These are phyloP conservation scores for Colletotrichum siamense DNA, from an alignment of 2,329 filamentous ascomycete species.

Conservation along the genomic window DNA sequence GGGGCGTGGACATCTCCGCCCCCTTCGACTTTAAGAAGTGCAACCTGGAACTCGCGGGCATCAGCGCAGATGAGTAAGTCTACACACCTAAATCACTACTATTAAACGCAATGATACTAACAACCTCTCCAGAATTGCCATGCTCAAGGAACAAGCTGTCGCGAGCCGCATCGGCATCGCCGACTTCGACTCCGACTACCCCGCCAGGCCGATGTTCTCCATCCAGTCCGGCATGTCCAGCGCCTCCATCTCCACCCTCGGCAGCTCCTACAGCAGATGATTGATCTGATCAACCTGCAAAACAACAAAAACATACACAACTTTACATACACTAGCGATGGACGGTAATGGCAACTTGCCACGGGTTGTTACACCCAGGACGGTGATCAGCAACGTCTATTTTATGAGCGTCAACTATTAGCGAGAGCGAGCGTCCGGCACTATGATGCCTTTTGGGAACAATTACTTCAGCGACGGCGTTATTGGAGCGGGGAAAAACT, in stretches of 20 bases:
- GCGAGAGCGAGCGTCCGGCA: not conserved
- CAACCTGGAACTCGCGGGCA: slow-evolving; percentile 56
- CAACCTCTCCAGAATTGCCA: slow-evolving; percentile 44
- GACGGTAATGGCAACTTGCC: slow-evolving; percentile 5
- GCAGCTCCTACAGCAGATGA: slow-evolving; percentile 7
- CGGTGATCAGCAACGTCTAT: not conserved
- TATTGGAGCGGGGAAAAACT: not conserved
- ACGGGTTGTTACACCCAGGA: not conserved
- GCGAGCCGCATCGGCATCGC: slow-evolving; percentile 54
- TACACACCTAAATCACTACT: not conserved
- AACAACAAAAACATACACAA: not conserved
- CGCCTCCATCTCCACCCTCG: slow-evolving; percentile 15
- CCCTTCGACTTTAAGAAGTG: slow-evolving; percentile 65
- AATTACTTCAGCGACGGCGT: slow-evolving; percentile 13
- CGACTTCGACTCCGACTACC: slow-evolving; percentile 29
- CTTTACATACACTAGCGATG: not conserved
- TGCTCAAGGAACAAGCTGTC: slow-evolving; percentile 58
- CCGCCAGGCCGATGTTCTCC: slow-evolving; percentile 10
- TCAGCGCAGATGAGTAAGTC: slow-evolving; percentile 65
- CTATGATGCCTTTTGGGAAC: slow-evolving; percentile 2
- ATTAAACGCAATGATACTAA: not conserved
- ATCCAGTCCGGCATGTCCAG: slow-evolving; percentile 11
- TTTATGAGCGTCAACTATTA: not conserved
- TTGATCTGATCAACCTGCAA: not conserved
- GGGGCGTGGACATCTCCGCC: slow-evolving; percentile 54